phyloP scores from a whole-genome alignment of 2,329 filamentous ascomycete genomes.

The Helotiales sp. region DNA sequence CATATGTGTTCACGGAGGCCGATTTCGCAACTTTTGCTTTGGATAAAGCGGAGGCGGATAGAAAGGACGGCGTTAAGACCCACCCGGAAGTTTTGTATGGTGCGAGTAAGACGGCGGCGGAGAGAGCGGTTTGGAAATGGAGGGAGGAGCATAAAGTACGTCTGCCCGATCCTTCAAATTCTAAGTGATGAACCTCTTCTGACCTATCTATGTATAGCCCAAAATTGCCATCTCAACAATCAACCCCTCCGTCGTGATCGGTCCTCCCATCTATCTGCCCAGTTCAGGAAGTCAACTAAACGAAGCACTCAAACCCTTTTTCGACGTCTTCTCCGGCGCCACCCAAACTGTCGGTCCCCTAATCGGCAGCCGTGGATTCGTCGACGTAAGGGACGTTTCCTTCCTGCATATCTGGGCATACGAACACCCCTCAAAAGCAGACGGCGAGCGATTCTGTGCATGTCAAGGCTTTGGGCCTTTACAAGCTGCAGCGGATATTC shows the following conservation, averaged over 20 bases:
- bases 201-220: constrained; percentile 38
- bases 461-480: constrained; percentile 41
- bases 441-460: constrained; percentile 51
- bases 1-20: constrained; percentile 37
- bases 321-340: constrained; percentile 44
- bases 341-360: constrained; percentile 37
- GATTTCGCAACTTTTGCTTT: constrained; percentile 43
- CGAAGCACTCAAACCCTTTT: constrained; percentile 44
- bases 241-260: constrained; percentile 50
- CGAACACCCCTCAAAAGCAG: constrained; percentile 44
- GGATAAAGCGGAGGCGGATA: constrained; percentile 42
- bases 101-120: constrained; percentile 48
- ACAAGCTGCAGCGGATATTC: constrained; percentile 50
- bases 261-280: constrained; percentile 47
- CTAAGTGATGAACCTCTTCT: not conserved
- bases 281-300: constrained; percentile 41
- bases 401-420: constrained; percentile 46
- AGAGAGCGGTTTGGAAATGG: constrained; percentile 49
- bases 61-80: constrained; percentile 32
- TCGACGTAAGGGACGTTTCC: constrained; percentile 54
- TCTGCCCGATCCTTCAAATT: constrained; percentile 30
- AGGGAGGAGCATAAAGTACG: constrained; percentile 42
- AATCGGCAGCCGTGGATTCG: constrained; percentile 39
- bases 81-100: constrained; percentile 41
- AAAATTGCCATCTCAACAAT: constrained; percentile 47